Percentiles rank a stretch among this genome's conserved stretches.
Evolutionary conservation across 2,329 filamentous ascomycete genomes (phyloP).

Genomic region (Xylariaceae sp.): DNA sequence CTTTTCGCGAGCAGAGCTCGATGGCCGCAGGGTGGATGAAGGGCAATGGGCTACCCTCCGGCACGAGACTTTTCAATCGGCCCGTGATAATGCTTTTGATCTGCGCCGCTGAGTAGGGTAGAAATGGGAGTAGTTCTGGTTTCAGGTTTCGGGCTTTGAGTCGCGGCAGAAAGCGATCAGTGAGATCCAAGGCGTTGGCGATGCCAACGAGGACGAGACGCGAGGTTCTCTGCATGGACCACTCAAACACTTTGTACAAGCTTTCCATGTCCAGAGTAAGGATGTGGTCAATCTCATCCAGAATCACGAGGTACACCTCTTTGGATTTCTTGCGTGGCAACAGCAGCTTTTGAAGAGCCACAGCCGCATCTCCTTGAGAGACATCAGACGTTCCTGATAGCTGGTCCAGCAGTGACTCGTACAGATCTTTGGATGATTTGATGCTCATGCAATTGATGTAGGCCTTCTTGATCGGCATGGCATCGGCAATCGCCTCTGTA

Average conservation of each 20-base stretch:
- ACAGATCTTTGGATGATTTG: constrained; percentile 82
- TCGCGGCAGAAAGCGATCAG: constrained; percentile 88
- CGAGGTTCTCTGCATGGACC: constrained; percentile 80
- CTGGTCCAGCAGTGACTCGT: constrained; percentile 71
- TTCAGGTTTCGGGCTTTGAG: constrained; percentile 91
- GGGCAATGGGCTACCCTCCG: constrained; percentile 59
- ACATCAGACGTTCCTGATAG: constrained; percentile 56
- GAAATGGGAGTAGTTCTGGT: constrained; percentile 82
- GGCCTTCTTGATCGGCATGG: constrained; percentile 59
- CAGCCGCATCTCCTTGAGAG: constrained; percentile 63
- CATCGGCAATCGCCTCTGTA: constrained; percentile 53
- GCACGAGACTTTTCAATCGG: constrained; percentile 72
- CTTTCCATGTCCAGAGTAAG: constrained; percentile 84
- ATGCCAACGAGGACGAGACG: constrained; percentile 84
- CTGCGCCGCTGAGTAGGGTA: constrained; percentile 85
- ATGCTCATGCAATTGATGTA: constrained; percentile 98
- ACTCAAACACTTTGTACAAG: constrained; percentile 92
- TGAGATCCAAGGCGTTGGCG: constrained; percentile 92
- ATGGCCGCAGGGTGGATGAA: constrained; percentile 94
- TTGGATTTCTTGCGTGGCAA: constrained; percentile 54
- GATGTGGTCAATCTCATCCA: constrained; percentile 95
- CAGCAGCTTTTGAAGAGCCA: constrained; percentile 68
- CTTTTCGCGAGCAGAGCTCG: constrained; percentile 89
- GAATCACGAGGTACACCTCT: constrained; percentile 71
- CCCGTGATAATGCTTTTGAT: constrained; percentile 83